Base-by-base conservation (phyloP, 768 basidiomycete genomes). In the Leucocoprinus sp. region DNA sequence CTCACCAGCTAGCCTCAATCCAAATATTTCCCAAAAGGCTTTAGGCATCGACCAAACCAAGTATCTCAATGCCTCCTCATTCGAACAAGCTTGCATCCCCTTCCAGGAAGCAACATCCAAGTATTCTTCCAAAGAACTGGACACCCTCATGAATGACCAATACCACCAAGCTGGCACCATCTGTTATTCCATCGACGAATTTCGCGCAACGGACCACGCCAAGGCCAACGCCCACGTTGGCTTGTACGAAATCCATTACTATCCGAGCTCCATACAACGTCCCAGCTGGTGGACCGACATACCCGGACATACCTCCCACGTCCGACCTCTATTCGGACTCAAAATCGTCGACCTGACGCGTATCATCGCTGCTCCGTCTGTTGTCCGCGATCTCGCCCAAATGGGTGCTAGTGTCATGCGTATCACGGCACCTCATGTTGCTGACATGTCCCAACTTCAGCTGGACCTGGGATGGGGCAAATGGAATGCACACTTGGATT, bases 281-380 rank as follows among this genome's bases (percentile, higher is more conserved):
- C 47, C 55, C 1, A 18, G 19, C 0, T 59, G 57, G 60, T 57
- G 58, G 56, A 33, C 34, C 11, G 43, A 44, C 6, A 36, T 51
- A 2, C 52, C 52, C 21, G 47, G 44, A 37, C 31, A 47, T 17
- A 51, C 52, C 1, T 29, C 37, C 8, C 42, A 50, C 7, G 15
- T 43, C 1, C 43, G 56, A 19, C 60, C 60, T 7, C 50, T 60
- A 1, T 53, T 52, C 21, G 61, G 58, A 3, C 39, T 62, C 27
- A 57, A 60, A 31, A 51, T 60, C 15, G 40, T 61, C 22, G 60
- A 63, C 34, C 34, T 63, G 18, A 63, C 57, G 4, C 55, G 61
- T n/a, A 51, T 61, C 19, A 58, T 63, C 19, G 59, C 61, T 4
- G 50, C 52, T 7, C 60, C 61, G 1, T 50, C 56, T 9, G 33